Conservation (phyloP, 1,139 yeast genomes). For the Hyphopichia burtonii region DNA sequence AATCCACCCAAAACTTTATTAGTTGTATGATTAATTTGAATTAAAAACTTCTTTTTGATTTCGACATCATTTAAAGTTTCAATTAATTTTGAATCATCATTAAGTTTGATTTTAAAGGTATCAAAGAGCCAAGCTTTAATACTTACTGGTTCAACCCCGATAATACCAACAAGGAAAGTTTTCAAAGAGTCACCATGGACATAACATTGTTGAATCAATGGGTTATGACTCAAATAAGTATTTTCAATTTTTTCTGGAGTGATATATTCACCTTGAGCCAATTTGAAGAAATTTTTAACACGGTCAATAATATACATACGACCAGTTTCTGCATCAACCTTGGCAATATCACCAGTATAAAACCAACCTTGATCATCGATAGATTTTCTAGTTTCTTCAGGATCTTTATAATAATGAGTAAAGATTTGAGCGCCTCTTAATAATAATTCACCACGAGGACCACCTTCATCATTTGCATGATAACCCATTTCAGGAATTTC, state of each 20-base stretch:
- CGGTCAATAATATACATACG: constrained; percentile 34
- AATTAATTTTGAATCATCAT: constrained; percentile 24
- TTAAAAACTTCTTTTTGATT: constrained; percentile 27
- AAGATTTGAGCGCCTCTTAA: constrained; percentile 43
- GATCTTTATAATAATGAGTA: constrained; percentile 35
- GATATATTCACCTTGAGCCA: constrained; percentile 39
- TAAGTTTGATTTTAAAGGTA: constrained; percentile 16
- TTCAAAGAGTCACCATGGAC: constrained; percentile 58
- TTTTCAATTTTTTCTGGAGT: constrained; percentile 39
- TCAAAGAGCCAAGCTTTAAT: constrained; percentile 14
- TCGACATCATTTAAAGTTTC: constrained; percentile 26
- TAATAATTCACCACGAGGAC: constrained; percentile 43
- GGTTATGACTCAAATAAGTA: constrained; percentile 26
- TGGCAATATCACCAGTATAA: constrained; percentile 41
- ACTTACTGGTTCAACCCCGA: constrained; percentile 47
- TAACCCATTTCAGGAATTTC: constrained; percentile 43
- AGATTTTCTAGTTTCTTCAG: constrained; percentile 40
- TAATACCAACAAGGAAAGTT: constrained; percentile 56
- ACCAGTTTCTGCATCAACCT: constrained; percentile 22
- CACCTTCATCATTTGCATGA: constrained; percentile 26
- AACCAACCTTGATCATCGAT: constrained; percentile 58
- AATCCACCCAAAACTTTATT: constrained; percentile 41
- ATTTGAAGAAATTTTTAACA: constrained; percentile 40
- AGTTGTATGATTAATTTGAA: constrained; percentile 24
- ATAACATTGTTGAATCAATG: constrained; percentile 27